Conservation (phyloP, 2,329 filamentous ascomycete genomes). For the Colletotrichum higginsianum region DNA sequence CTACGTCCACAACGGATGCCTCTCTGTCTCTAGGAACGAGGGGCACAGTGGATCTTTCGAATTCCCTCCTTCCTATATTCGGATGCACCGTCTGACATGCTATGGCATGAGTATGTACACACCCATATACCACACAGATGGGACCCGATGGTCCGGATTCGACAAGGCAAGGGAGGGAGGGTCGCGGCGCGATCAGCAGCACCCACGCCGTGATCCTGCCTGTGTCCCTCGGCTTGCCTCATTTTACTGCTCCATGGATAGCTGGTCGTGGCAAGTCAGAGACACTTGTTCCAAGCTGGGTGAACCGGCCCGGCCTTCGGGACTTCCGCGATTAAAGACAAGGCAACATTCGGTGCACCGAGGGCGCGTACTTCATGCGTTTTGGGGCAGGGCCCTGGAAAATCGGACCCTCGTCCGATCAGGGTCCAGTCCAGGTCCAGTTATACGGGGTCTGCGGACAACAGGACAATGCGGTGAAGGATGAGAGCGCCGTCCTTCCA, state of each 20-base stretch:
- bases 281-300: neutral
- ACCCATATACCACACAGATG: slow-evolving; percentile 3
- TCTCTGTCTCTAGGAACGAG: too few species aligned
- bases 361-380: slow-evolving; percentile 13
- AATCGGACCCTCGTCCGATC: slow-evolving; percentile 36
- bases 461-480: slow-evolving; percentile 7
- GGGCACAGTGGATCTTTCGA: neutral
- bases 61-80: neutral
- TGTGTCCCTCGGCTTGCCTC: neutral
- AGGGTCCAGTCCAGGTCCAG: slow-evolving; percentile 26
- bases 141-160: slow-evolving; percentile 21
- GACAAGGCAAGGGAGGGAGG: slow-evolving; percentile 7
- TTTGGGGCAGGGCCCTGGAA: slow-evolving; percentile 25
- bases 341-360: slow-evolving; percentile 23
- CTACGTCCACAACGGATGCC: neutral
- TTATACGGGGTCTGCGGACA: neutral
- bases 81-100: slow-evolving; percentile 25
- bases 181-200: neutral
- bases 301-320: slow-evolving; percentile 11
- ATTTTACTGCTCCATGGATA: neutral
- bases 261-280: neutral
- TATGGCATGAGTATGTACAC: slow-evolving; percentile 2
- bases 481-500: slow-evolving; percentile 12
- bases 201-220: neutral
- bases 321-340: slow-evolving; percentile 13